These are phyloP conservation scores for Berkeleyomyces basicola DNA, from an alignment of 2,329 filamentous ascomycete genomes.

Conservation along the genomic window DNA sequence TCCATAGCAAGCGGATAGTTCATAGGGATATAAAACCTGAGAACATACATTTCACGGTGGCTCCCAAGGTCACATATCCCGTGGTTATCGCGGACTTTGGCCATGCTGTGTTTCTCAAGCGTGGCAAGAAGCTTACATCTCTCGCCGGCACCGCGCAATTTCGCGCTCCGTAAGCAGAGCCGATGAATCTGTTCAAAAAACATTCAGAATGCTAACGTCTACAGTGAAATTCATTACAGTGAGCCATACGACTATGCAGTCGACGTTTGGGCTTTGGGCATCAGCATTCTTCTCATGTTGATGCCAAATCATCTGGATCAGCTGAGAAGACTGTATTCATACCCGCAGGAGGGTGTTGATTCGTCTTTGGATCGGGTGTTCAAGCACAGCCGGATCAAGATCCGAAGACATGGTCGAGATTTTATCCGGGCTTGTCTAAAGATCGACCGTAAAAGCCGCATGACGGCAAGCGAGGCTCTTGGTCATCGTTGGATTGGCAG, in stretches of 20 bases:
- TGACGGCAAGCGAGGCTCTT: constrained; percentile 6
- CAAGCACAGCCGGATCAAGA: not conserved
- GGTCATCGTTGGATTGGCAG: constrained; percentile 8
- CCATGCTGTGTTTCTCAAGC: constrained; percentile 26
- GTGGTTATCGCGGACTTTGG: constrained; percentile 38
- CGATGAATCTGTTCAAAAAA: not conserved
- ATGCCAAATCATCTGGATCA: not conserved
- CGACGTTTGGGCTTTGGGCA: constrained; percentile 37
- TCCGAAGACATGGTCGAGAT: constrained; percentile 3
- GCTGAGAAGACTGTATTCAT: not conserved
- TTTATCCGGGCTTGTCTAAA: constrained; percentile 9
- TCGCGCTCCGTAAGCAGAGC: constrained; percentile 32
- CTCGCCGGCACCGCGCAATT: constrained; percentile 30
- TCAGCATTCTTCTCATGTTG: constrained; percentile 26
- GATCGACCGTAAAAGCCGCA: constrained; percentile 1
- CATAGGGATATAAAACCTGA: constrained; percentile 40
- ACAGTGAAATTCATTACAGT: constrained; percentile 25
- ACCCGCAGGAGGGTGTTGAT: not conserved
- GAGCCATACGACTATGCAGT: constrained; percentile 23
- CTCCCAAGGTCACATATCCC: constrained; percentile 27
- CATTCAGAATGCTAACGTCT: not conserved
- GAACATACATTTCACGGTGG: constrained; percentile 33
- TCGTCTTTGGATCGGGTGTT: not conserved
- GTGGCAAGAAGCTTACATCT: constrained; percentile 27
- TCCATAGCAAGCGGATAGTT: constrained; percentile 32